Evolutionary conservation across 306 rosid genomes (phyloP).

Genomic region (Sophora flavescens): DNA sequence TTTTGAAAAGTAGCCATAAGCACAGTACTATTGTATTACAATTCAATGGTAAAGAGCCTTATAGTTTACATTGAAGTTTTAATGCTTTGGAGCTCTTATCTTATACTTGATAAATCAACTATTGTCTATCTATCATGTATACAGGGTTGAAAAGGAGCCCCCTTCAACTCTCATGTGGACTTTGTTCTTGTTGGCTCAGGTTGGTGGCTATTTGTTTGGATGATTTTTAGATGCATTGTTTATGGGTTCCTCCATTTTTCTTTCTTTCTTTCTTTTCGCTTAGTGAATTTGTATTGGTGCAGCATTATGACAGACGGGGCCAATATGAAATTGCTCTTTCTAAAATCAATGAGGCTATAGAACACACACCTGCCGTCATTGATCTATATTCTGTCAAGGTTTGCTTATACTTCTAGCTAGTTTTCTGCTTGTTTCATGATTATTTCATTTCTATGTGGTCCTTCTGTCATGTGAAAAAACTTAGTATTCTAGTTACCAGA

Average conservation of each 20-base stretch:
- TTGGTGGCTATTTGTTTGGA: conserved; percentile 38
- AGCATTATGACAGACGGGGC: conserved; percentile 95
- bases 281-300: conserved; percentile 54
- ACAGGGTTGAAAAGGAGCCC: conserved; percentile 71
- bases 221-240: neutral
- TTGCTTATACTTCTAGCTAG: conserved; percentile 36
- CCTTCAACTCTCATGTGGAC: conserved; percentile 84
- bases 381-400: conserved; percentile 98
- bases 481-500: conserved; percentile 10
- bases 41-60: conserved; percentile 15
- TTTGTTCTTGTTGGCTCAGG: conserved; percentile 77
- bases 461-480: conserved; percentile 26
- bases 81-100: conserved; percentile 27
- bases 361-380: conserved; percentile 95
- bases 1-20: neutral
- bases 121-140: conserved; percentile 25
- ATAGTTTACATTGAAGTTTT: conserved; percentile 26
- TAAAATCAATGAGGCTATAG: conserved; percentile 87
- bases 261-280: neutral
- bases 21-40: neutral
- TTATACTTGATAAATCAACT: conserved; percentile 35
- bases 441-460: conserved; percentile 32
- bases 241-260: neutral
- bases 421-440: conserved; percentile 27
- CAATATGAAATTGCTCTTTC: conserved; percentile 80